Conservation (phyloP, 106 monocot genomes). For the Dioscorea dumetorum region DNA sequence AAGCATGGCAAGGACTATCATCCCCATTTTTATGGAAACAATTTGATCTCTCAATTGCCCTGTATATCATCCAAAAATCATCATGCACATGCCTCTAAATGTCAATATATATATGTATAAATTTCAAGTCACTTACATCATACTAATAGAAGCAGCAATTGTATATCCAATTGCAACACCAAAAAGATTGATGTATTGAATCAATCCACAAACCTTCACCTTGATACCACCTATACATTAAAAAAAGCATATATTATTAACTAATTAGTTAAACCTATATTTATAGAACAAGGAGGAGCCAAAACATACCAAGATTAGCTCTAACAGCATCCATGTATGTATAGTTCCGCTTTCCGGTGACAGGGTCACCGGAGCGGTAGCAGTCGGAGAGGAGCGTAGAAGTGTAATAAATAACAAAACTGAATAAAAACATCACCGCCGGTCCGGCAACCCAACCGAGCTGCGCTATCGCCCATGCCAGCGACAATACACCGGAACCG, state of each 20-base stretch:
- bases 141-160: constrained; percentile 71
- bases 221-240: constrained; percentile 33
- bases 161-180: constrained; percentile 71
- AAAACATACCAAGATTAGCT: constrained; percentile 44
- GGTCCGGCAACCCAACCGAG: constrained; percentile 70
- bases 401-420: constrained; percentile 54
- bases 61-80: constrained; percentile 10
- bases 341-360: constrained; percentile 64
- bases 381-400: constrained; percentile 68
- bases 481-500: constrained; percentile 59
- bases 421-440: constrained; percentile 42
- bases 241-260: no score
- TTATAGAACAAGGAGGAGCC: no score
- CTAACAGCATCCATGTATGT: constrained; percentile 70
- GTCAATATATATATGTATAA: background rate
- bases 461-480: constrained; percentile 63
- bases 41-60: constrained; percentile 50
- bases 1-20: constrained; percentile 22
- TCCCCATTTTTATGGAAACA: constrained; percentile 60
- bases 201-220: constrained; percentile 53
- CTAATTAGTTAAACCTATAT: no score
- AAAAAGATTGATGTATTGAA: constrained; percentile 53
- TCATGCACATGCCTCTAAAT: background rate
- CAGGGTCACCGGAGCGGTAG: constrained; percentile 51
- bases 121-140: constrained; percentile 32